Percentiles rank a stretch among this genome's conserved stretches.
These are phyloP conservation scores for Neurospora crassa DNA, from an alignment of 2,329 filamentous ascomycete genomes.

Conservation along the genomic window DNA sequence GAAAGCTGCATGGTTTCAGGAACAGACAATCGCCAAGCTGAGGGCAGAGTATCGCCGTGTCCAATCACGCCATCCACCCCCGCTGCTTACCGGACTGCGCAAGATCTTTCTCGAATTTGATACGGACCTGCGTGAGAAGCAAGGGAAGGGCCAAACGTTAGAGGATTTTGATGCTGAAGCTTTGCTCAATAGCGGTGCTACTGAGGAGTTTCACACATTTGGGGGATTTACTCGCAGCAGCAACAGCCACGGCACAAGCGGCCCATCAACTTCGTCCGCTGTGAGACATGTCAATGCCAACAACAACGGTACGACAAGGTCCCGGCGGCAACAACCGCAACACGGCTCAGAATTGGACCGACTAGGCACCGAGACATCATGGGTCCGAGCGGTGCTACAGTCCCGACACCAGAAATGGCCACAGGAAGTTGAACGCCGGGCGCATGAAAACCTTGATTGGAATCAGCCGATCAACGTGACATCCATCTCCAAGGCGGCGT, in stretches of 20 bases:
- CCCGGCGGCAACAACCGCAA: neutral
- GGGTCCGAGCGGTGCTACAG: neutral
- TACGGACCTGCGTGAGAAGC: constrained; percentile 29
- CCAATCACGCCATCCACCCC: constrained; percentile 27
- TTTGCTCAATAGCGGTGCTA: neutral
- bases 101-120: constrained; percentile 46
- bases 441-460: neutral
- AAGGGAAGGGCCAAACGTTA: neutral
- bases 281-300: neutral
- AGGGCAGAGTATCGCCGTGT: neutral
- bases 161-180: neutral
- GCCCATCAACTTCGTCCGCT: neutral
- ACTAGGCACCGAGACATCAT: neutral
- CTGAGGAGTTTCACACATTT: neutral
- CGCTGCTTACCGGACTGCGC: constrained; percentile 40
- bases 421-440: neutral
- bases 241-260: neutral
- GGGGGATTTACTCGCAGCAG: neutral
- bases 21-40: constrained; percentile 29
- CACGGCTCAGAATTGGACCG: neutral
- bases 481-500: neutral
- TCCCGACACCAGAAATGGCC: neutral
- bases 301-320: neutral
- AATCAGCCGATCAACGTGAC: neutral
- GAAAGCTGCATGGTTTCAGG: constrained; percentile 36